A percentile compares a stretch with the other conserved stretches of the same genome.
Conservation (phyloP, 164 flowering plant species). For the Chimonanthus praecox region DNA sequence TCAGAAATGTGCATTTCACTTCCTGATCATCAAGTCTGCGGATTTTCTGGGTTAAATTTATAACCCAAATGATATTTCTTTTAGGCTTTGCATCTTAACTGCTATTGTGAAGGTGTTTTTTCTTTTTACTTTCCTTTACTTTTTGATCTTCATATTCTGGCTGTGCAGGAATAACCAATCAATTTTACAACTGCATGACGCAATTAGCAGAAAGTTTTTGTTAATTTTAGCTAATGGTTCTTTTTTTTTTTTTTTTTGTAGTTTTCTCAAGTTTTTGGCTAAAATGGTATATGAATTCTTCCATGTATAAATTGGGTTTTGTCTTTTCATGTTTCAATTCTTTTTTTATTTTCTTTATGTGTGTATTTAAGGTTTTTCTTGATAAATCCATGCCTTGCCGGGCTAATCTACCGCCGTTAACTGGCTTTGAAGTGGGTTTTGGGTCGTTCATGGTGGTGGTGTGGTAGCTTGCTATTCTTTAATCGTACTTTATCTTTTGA, state of each 20-base stretch:
- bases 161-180: too few species aligned
- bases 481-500: background rate
- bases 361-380: slow-evolving; percentile 2
- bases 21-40: too few species aligned
- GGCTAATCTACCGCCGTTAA: background rate
- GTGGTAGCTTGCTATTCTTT: background rate
- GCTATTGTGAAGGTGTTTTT: background rate
- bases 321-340: background rate
- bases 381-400: slow-evolving; percentile 2
- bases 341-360: background rate
- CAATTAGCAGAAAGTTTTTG: too few species aligned
- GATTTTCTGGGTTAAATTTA: background rate
- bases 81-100: background rate
- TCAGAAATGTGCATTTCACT: too few species aligned
- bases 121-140: too few species aligned
- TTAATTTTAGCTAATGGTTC: background rate
- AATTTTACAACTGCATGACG: too few species aligned
- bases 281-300: background rate
- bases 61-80: background rate
- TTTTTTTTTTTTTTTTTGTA: background rate
- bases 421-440: slow-evolving; percentile 1
- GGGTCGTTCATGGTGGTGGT: background rate
- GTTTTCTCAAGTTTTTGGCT: background rate
- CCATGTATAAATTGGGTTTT: background rate
- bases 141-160: too few species aligned